These are phyloP conservation scores for Puccinia hordei DNA, from an alignment of 1,284 basidiomycete species.

Conservation along the genomic window DNA sequence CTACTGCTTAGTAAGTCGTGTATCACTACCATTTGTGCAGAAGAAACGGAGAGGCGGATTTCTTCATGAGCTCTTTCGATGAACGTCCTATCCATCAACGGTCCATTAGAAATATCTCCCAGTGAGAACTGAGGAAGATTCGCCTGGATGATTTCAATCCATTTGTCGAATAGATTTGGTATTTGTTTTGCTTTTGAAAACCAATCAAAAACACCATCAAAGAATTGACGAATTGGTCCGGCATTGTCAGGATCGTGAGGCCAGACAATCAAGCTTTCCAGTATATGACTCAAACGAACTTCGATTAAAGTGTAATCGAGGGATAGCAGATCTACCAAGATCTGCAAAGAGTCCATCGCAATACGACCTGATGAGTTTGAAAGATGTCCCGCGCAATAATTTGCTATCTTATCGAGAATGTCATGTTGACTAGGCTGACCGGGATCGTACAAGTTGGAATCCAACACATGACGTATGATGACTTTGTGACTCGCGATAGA, in stretches of 20 bases:
- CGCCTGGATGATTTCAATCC: slow-evolving; percentile 11
- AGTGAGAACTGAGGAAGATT: slow-evolving; percentile 14
- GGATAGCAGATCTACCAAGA: slow-evolving; percentile 10
- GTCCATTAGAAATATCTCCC: slow-evolving; percentile 15
- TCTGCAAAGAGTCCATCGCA: slow-evolving; percentile 7
- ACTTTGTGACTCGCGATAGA: not conserved
- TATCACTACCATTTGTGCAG: slow-evolving; percentile 23
- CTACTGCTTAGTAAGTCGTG: slow-evolving; percentile 16
- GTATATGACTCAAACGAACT: slow-evolving; percentile 11
- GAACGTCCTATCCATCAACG: slow-evolving; percentile 19
- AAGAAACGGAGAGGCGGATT: slow-evolving; percentile 34
- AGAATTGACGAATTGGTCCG: not conserved
- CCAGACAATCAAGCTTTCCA: not conserved
- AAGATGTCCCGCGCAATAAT: slow-evolving; percentile 3
- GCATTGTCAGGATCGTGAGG: not conserved
- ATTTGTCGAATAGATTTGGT: slow-evolving; percentile 19
- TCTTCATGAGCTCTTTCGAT: slow-evolving; percentile 26
- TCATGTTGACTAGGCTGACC: slow-evolving; percentile 18
- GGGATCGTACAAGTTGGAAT: slow-evolving; percentile 27
- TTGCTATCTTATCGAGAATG: slow-evolving; percentile 29
- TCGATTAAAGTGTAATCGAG: slow-evolving; percentile 39
- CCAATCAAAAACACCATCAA: slow-evolving; percentile 29
- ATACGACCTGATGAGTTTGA: slow-evolving; percentile 15
- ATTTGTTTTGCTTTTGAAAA: slow-evolving; percentile 47
- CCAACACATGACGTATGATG: not conserved